Percentiles rank a stretch among this genome's conserved stretches.
Conservation (phyloP, 768 basidiomycete genomes). For the Mycena filopes region DNA sequence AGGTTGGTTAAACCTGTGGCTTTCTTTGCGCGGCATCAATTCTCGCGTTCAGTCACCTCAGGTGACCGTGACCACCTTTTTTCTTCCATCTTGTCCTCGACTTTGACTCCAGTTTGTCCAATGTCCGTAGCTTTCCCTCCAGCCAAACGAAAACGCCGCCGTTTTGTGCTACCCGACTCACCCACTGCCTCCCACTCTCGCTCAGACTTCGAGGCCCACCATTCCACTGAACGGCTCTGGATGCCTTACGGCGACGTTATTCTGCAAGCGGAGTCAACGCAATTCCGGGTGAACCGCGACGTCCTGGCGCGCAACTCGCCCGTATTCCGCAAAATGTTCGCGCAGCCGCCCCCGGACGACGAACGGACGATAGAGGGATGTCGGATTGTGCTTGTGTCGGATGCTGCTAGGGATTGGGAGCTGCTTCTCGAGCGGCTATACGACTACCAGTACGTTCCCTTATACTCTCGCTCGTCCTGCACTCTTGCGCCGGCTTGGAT, state of each 20-base stretch:
- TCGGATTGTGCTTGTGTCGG: constrained; percentile 7
- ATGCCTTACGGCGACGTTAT: constrained; percentile 11
- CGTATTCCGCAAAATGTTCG: constrained; percentile 57
- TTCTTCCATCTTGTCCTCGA: too few species aligned
- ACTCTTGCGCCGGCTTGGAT: too few species aligned
- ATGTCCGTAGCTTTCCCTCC: too few species aligned
- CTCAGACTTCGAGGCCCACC: neutral
- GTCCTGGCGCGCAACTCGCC: constrained; percentile 40
- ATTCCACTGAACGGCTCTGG: constrained; percentile 12
- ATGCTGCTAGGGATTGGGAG: constrained; percentile 18
- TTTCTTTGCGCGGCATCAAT: too few species aligned
- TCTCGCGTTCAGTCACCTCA: too few species aligned
- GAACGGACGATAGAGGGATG: constrained; percentile 16
- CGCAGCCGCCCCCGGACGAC: constrained; percentile 47
- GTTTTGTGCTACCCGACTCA: too few species aligned
- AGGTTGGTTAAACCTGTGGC: too few species aligned
- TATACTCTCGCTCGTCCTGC: neutral
- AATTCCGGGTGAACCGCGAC: constrained; percentile 12
- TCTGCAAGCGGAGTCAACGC: constrained; percentile 10
- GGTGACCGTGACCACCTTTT: too few species aligned
- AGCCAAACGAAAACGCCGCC: too few species aligned
- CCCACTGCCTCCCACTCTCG: too few species aligned
- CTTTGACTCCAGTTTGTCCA: too few species aligned
- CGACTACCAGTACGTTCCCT: neutral
- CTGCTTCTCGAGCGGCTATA: constrained; percentile 14